phyloP scores from a whole-genome alignment of 1,284 basidiomycete species.

The Microbotryum lychnidis-dioicae region DNA sequence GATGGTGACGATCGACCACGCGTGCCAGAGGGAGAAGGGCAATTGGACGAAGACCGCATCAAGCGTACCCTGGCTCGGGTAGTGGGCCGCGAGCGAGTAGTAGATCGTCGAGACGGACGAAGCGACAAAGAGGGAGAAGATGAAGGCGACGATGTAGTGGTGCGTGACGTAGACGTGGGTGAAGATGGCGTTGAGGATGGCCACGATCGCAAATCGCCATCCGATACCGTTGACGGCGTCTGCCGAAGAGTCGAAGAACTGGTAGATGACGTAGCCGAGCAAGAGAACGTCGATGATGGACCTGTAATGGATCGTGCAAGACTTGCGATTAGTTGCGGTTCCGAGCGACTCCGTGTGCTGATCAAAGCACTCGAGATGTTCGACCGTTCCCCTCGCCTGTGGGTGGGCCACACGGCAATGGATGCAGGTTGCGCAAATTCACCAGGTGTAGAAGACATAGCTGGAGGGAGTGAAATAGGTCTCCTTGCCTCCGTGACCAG shows the following conservation, averaged over 20 bases:
- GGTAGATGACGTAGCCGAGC: conserved; percentile 38
- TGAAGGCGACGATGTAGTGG: conserved; percentile 38
- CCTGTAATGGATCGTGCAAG: conserved; percentile 7
- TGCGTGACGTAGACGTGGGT: conserved; percentile 15
- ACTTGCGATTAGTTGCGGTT: neutral
- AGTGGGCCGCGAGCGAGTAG: conserved; percentile 39
- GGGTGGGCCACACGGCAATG: neutral
- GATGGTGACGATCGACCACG: conserved; percentile 40
- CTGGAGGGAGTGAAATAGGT: conserved; percentile 31
- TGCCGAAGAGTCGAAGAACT: conserved; percentile 33
- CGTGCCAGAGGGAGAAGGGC: conserved; percentile 39
- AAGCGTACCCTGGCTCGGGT: conserved; percentile 34
- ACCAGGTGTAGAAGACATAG: conserved; percentile 10
- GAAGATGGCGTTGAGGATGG: conserved; percentile 36
- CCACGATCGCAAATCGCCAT: conserved; percentile 42
- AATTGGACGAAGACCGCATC: conserved; percentile 40
- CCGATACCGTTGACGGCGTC: conserved; percentile 37
- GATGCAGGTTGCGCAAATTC: neutral
- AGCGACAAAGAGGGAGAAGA: conserved; percentile 41
- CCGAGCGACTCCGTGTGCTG: too few relatives aligned
- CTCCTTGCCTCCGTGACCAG: conserved; percentile 12
- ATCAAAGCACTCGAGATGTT: neutral
- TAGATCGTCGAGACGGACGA: conserved; percentile 41
- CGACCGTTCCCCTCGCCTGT: conserved; percentile 3
- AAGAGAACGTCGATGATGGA: conserved; percentile 37